Evolutionary conservation across 2,329 filamentous ascomycete genomes (phyloP), one percentile per base, ranked within the genome.

Genomic region (Fonsecaea erecta): DNA sequence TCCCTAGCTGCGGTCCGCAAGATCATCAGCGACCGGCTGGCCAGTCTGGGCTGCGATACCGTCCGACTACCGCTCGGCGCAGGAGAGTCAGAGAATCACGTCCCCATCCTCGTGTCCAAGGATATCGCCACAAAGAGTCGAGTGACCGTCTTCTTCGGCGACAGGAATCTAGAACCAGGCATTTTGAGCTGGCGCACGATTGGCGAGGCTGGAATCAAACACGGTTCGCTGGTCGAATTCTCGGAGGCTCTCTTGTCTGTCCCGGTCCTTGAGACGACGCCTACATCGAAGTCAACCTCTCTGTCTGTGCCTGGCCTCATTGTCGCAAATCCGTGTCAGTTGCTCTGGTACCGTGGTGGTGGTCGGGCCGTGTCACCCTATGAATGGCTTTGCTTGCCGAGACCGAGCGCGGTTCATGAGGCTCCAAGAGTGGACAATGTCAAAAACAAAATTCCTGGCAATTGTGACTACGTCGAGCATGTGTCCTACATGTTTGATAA

Each of bases 301-400:
- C 46, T 60, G 40, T 52, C 57, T 57, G 40, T 61, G 5, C 1
- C 87, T 84, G 0, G 90, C 2, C 79, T 97, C 62, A 78, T 97
- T 30, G 80, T 97, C 28, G 86, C 92, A 52, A 97, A 97, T 74
- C 82, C 87, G 3, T 92, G 91, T 3, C 88, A 96, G 77, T 80
- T 91, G 18, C 81, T 88, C 72, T 97, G 92, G 88, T 91, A 90
- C 75, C 86, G 90, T 46, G 83, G 85, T 58, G 83, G 83, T 1
- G 78, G 83, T 58, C 83, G 84, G 55, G 82, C 87, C 0, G 80
- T 96, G 66, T 90, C 86, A 0, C 75, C 83, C 1, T 73, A 74
- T 0, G 83, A 82, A 2, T 90, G 89, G 81, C 74, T 80, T 7
- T 82, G 81, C 1, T 77, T 89, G 52, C 88, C 88, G 0, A 84